A percentile compares a stretch with the other conserved stretches of the same genome.
phyloP scores from a whole-genome alignment of 2,329 filamentous ascomycete genomes.

The Dactylellina parvicollis region DNA sequence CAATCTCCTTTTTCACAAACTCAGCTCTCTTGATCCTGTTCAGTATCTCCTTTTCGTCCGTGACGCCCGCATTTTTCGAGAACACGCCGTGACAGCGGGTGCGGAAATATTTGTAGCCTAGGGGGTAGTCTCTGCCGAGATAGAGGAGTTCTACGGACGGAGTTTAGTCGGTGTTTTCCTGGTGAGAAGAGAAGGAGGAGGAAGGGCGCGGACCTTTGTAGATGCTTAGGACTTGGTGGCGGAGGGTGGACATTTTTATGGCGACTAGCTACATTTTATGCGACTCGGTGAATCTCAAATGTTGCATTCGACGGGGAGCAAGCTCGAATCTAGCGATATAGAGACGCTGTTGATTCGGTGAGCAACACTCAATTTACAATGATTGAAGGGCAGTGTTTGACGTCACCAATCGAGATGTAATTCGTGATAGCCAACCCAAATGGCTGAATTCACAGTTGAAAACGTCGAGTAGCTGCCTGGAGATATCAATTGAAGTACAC shows the following conservation, averaged over 20 bases:
- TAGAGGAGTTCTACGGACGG: slow-evolving; percentile 42
- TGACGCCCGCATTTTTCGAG: slow-evolving; percentile 18
- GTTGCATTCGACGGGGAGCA: too few species aligned
- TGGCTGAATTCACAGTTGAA: too few species aligned
- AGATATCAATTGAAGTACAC: too few species aligned
- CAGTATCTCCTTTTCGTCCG: slow-evolving; percentile 31
- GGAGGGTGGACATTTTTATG: slow-evolving; percentile 33
- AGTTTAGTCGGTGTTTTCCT: neutral
- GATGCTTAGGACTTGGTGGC: slow-evolving; percentile 29
- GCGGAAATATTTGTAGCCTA: slow-evolving; percentile 51
- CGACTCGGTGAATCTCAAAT: neutral
- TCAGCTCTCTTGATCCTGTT: slow-evolving; percentile 23
- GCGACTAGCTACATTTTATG: slow-evolving; percentile 12
- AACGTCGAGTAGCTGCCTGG: too few species aligned
- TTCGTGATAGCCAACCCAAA: too few species aligned
- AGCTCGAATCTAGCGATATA: too few species aligned
- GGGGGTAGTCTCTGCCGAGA: slow-evolving; percentile 45
- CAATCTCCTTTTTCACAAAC: slow-evolving; percentile 53
- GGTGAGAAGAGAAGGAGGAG: neutral
- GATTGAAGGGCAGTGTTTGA: too few species aligned
- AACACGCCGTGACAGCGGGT: slow-evolving; percentile 46
- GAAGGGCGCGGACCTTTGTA: too few species aligned
- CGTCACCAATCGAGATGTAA: too few species aligned
- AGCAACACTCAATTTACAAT: too few species aligned
- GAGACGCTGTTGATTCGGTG: too few species aligned